phyloP scores from a whole-genome alignment of 225 moss, liverwort and hornwort genomes.

The Polytrichum commune region DNA sequence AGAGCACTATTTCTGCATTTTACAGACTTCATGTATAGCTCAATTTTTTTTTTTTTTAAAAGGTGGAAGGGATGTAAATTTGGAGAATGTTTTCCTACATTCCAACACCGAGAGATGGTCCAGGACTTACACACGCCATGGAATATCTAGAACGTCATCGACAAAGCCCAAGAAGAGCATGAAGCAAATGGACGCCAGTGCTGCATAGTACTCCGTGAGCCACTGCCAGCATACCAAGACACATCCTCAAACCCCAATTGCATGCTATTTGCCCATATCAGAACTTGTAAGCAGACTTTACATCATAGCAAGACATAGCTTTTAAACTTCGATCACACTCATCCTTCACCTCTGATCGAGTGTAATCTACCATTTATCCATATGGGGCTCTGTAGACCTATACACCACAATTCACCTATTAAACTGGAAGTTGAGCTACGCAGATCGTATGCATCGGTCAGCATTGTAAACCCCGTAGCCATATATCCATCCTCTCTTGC shows the following conservation, averaged over 20 bases:
- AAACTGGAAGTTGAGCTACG: no score
- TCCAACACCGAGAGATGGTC: constrained; percentile 1
- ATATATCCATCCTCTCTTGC: constrained; percentile 11
- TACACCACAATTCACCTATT: no score
- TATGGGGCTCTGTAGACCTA: no score
- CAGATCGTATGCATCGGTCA: no score
- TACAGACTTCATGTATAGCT: no score
- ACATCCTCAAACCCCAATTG: constrained; percentile 7
- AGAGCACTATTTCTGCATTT: no score
- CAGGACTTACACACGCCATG: constrained; percentile 90
- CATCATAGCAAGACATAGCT: not conserved
- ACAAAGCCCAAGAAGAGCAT: constrained; percentile 98
- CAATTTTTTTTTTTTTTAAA: no score
- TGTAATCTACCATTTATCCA: no score
- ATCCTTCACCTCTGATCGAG: no score
- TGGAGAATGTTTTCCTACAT: not conserved
- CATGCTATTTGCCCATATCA: not conserved
- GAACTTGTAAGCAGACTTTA: not conserved
- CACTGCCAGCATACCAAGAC: constrained; percentile 55
- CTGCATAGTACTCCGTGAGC: constrained; percentile 97
- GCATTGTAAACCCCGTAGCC: not conserved
- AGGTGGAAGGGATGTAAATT: no score
- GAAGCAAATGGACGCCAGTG: constrained; percentile 85
- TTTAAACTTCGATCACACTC: no score
- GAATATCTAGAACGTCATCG: constrained; percentile 93